phyloP scores from a whole-genome alignment of 306 rosid species.

The Acacia confusa region DNA sequence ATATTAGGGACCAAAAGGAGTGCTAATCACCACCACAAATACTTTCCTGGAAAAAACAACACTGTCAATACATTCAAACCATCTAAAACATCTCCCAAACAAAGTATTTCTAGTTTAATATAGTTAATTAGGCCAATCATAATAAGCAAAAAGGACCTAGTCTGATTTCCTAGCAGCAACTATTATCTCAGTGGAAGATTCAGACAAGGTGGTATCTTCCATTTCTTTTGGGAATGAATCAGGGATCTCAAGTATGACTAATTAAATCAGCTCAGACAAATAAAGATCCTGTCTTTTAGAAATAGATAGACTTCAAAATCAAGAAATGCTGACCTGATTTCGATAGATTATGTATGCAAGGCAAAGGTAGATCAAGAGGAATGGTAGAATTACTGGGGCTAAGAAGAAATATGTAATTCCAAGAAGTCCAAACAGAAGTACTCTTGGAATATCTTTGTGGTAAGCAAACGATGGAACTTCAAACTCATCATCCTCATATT shows the following conservation, averaged over 20 bases:
- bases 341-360: constrained; percentile 74
- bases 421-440: constrained; percentile 91
- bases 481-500: constrained; percentile 44
- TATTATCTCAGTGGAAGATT: not conserved
- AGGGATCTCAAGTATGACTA: not conserved
- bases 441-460: constrained; percentile 74
- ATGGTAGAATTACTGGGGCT: constrained; percentile 95
- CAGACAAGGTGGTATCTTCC: not conserved
- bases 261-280: constrained; percentile 19
- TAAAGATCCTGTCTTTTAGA: constrained; percentile 12
- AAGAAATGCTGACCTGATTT: constrained; percentile 70
- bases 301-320: constrained; percentile 11
- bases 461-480: constrained; percentile 71
- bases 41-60: not conserved
- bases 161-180: not conserved
- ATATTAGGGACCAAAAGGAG: too few species aligned
- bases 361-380: constrained; percentile 76
- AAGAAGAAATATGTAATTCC: constrained; percentile 86
- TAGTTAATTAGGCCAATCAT: not conserved
- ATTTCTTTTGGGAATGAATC: not conserved
- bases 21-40: not conserved
- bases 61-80: not conserved
- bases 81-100: not conserved
- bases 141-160: not conserved
- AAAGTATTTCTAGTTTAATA: not conserved